Conservation (phyloP, 768 basidiomycete species). For the Tricholoma flavovirens region DNA sequence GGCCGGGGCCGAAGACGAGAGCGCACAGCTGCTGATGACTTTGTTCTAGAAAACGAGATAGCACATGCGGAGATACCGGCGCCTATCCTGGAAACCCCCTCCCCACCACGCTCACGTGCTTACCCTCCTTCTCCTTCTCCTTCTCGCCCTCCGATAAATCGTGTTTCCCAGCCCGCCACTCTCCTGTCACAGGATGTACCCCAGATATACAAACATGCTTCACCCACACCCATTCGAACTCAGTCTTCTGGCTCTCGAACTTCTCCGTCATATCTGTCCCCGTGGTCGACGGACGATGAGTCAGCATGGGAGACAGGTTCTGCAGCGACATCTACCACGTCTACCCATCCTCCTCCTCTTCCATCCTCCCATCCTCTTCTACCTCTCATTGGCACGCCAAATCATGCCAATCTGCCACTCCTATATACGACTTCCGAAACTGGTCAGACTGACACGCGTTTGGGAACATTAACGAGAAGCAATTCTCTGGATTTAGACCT, state of each 20-base stretch:
- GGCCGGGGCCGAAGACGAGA: conserved; percentile 61
- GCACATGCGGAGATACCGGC: conserved; percentile 25
- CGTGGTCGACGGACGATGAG: conserved; percentile 76
- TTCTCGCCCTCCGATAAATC: conserved; percentile 39
- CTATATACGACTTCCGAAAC: conserved; percentile 3
- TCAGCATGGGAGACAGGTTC: conserved; percentile 74
- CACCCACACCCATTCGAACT: conserved; percentile 35
- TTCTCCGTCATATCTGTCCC: conserved; percentile 37
- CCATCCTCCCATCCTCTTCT: conserved; percentile 8
- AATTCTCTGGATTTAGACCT: conserved; percentile 31
- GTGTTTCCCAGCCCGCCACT: conserved; percentile 22
- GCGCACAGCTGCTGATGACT: conserved; percentile 38
- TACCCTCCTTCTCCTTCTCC: conserved; percentile 55
- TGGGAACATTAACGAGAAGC: conserved; percentile 1
- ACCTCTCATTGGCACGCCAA: not conserved
- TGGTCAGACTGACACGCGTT: not conserved
- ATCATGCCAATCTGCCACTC: conserved; percentile 4
- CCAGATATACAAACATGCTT: conserved; percentile 22
- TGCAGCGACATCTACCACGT: conserved; percentile 53
- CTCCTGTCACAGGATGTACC: conserved; percentile 6
- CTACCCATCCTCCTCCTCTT: conserved; percentile 34
- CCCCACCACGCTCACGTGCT: conserved; percentile 36
- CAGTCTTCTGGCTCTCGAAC: conserved; percentile 24
- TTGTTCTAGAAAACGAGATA: conserved; percentile 21
- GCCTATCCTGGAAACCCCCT: conserved; percentile 29